Evolutionary conservation across 1,139 yeast species (phyloP), one percentile per base, ranked within the genome.

Genomic region (Insectozyma bohioensis): DNA sequence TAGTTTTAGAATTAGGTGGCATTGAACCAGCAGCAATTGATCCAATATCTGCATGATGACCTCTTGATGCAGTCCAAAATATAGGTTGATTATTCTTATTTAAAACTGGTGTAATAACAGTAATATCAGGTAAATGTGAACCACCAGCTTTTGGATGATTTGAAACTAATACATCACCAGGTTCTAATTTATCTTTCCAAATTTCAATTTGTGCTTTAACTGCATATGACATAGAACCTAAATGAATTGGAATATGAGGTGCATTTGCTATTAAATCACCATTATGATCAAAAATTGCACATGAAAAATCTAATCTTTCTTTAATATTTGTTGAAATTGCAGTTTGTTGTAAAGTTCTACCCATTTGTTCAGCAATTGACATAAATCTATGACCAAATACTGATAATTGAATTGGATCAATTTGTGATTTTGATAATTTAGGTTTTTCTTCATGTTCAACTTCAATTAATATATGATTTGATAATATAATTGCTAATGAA

Each of bases 281-380:
- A 33, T 78, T 74, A 1, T 75, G 66, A 45, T 82, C 87, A 52
- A 85, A 85, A 17, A 85, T 61, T 1, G 95, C 95, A 65, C 95
- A 85, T 8, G 94, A 83, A 52, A 85, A 85, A 53, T 85, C 95
- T 31, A 85, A 63, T 38, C 95, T 64, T 52, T 85, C 95, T 50
- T 85, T 85, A 42, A 85, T 86, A 49, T 85, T 85, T n/a, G 94
- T 84, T 5, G 92, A 82, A 28, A 85, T 85, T 4, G 92, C 75
- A 0, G 94, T 85, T 56, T 82, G 84, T 47, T 83, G 84, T 43
- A 85, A 62, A 7, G 90, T 84, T 45, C 79, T 72, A 10, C 95
- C 95, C 95, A 85, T 85, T 51, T 85, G 94, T 49, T 85, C 95
- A 4, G 95, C 95, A 53, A 85, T 81, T 33, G 86, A 84, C 94